Conservation (phyloP, 2,329 filamentous ascomycete genomes). For the Fusarium aywerte region DNA sequence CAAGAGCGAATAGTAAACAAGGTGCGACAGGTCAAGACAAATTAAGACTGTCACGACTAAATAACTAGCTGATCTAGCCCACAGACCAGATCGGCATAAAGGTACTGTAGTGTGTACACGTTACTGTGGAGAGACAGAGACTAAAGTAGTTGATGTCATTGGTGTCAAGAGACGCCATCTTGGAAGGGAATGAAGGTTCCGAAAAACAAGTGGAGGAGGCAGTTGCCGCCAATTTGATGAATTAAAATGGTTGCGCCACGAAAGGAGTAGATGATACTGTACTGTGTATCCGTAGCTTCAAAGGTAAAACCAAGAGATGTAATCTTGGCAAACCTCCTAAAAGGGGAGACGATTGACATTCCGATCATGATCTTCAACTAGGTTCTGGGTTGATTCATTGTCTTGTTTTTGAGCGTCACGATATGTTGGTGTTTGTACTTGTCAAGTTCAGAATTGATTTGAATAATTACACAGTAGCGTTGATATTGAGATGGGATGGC, state of each 20-base stretch:
- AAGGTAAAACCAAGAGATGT: slow-evolving; percentile 9
- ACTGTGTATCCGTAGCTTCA: too few relatives aligned
- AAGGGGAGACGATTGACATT: slow-evolving; percentile 33
- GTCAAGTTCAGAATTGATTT: not conserved
- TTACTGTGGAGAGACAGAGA: slow-evolving; percentile 14
- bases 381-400: slow-evolving; percentile 31
- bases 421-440: not conserved
- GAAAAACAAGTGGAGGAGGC: slow-evolving; percentile 14
- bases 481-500: not conserved
- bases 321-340: slow-evolving; percentile 23
- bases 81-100: slow-evolving; percentile 25
- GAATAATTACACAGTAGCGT: too few relatives aligned
- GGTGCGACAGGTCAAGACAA: not conserved
- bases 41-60: slow-evolving; percentile 1
- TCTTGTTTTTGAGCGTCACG: slow-evolving; percentile 3
- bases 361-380: slow-evolving; percentile 31
- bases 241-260: slow-evolving; percentile 29
- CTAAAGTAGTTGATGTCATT: slow-evolving; percentile 36
- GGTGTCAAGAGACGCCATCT: slow-evolving; percentile 22
- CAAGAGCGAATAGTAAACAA: slow-evolving; percentile 20
- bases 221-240: slow-evolving; percentile 1
- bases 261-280: slow-evolving; percentile 12
- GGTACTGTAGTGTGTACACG: slow-evolving; percentile 6
- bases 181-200: slow-evolving; percentile 17
- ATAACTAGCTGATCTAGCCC: not conserved